Percentiles rank a stretch among this genome's conserved stretches.
phyloP scores from a whole-genome alignment of 768 basidiomycete genomes.

The Saitozyma sp. region DNA sequence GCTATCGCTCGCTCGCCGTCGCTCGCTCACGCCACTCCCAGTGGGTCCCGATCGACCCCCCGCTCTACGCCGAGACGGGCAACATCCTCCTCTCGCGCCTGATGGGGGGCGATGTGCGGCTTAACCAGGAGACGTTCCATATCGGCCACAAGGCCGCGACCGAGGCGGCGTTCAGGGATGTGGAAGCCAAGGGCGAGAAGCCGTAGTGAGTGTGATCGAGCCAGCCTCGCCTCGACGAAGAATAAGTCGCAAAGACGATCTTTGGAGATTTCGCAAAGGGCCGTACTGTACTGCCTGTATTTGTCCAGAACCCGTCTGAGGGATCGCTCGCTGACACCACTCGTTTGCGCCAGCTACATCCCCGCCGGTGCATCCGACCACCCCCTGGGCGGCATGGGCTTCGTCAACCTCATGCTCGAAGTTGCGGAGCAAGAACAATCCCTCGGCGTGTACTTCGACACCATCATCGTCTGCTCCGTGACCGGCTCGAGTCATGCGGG shows the following conservation, averaged over 20 bases:
- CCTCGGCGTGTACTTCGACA: slow-evolving; percentile 35
- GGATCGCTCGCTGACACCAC: no score
- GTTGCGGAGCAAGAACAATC: slow-evolving; percentile 31
- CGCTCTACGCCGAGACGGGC: slow-evolving; percentile 28
- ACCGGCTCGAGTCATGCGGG: slow-evolving; percentile 41
- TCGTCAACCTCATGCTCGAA: slow-evolving; percentile 30
- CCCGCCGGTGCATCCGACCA: slow-evolving; percentile 41
- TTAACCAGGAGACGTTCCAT: slow-evolving; percentile 32
- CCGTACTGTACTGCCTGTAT: no score
- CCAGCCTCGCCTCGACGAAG: no score
- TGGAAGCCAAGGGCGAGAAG: slow-evolving; percentile 32
- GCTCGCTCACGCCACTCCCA: not conserved
- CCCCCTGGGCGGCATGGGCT: slow-evolving; percentile 32
- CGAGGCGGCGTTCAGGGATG: slow-evolving; percentile 32
- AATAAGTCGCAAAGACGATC: no score
- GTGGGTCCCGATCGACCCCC: slow-evolving; percentile 40
- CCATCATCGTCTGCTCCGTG: slow-evolving; percentile 34
- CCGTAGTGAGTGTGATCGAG: slow-evolving; percentile 21
- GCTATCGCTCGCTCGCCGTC: no score
- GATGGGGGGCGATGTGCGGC: slow-evolving; percentile 41
- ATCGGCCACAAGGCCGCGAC: slow-evolving; percentile 36
- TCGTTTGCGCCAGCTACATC: slow-evolving; percentile 17
- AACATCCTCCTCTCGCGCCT: slow-evolving; percentile 35
- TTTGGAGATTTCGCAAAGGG: no score
- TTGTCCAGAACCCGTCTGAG: no score